Base-by-base conservation (phyloP, 345 rosid genomes). In the Lumnitzera littorea region DNA sequence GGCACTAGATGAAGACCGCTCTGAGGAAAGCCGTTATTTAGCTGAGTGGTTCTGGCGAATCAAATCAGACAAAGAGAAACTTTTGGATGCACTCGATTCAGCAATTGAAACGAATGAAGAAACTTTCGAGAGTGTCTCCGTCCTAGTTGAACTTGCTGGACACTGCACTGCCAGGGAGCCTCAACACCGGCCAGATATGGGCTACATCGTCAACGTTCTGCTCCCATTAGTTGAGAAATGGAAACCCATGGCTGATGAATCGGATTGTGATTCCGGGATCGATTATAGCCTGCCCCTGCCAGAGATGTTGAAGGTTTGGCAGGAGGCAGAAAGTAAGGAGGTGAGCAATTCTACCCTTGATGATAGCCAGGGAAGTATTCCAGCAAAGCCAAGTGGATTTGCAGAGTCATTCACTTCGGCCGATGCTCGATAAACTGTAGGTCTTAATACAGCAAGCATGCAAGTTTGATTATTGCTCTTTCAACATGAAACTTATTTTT, bases 1-100 rank as follows among this genome's bases (percentile, higher is more conserved):
- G 15, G 85, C 85, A 14, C 80, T 80, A 2, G 82, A 68, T 2
- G 82, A 77, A 66, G 64, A 56, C n/a, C 75, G 82, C 48, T 62
- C 82, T 0, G 85, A 80, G 68, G 82, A 80, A 68, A 70, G 70
- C 48, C 63, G 80, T 15, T 72, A 80, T 71, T 57, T 80, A 54
- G 80, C 76, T 1, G 85, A 77, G 62, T 80, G 85, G 85, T 80
- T 80, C 65, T 74, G 78, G 73, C 69, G 66, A 62, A 65, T 80
- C 59, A 77, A 64, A 58, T 72, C 76, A 1, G 67, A 63, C 72
- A 70, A 67, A 58, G 82, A 74, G 63, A 77, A 59, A 54, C 70
- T 80, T 12, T 51, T n/a, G 52, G 62, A 61, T 20, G 78, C 78
- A 16, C 67, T 80, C 25, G 85, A 80, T 59, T 66, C 70, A 0